Evolutionary conservation across 192 early-diverging fungal genomes (phyloP), one percentile per base, ranked within the genome.

Genomic region (Endogone sp.): DNA sequence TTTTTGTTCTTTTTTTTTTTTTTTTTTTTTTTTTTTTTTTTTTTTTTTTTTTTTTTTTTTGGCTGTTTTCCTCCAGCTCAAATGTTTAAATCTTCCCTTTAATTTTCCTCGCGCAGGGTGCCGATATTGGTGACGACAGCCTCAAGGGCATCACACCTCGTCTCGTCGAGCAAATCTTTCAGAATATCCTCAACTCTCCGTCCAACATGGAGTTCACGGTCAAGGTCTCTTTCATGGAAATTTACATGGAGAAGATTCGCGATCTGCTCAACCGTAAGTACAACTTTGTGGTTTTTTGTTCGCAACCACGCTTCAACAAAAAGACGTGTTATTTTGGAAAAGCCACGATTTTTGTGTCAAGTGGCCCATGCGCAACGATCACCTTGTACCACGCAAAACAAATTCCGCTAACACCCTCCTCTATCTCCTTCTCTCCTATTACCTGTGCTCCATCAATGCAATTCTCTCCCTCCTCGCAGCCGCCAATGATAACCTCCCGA

Each of bases 221-320:
- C 70, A 94, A 96, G 72, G 92, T 95, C 3, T 97, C 95, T n/a
- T 99, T 91, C 81, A 98, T 99, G 96, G 98, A 99, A 88, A 98
- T 99, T 71, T 99, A 99, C 83, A 99, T 98, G 97, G 98, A 99
- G 72, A 93, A 92, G 75, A 94, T 99, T 68, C 86, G 96, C 66
- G 98, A 99, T 86, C 76, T 99, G 73, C 84, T 99, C 44, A 93
- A 95, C 77, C 92, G 87, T 92, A 78, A 78, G 86, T 70, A 26
- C 10, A 6, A n/a, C n/a, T n/a, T n/a, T n/a, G n/a, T n/a, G n/a
- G n/a, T n/a, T n/a, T n/a, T n/a, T n/a, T n/a, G n/a, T n/a, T n/a
- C n/a, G n/a, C n/a, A n/a, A n/a, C n/a, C n/a, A n/a, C n/a, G n/a
- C n/a, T n/a, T n/a, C n/a, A n/a, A n/a, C n/a, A n/a, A n/a, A n/a